Percentiles rank a stretch among this genome's conserved stretches.
phyloP scores from a whole-genome alignment of 441 rosid genomes.

The Arabidopsis hybrid region DNA sequence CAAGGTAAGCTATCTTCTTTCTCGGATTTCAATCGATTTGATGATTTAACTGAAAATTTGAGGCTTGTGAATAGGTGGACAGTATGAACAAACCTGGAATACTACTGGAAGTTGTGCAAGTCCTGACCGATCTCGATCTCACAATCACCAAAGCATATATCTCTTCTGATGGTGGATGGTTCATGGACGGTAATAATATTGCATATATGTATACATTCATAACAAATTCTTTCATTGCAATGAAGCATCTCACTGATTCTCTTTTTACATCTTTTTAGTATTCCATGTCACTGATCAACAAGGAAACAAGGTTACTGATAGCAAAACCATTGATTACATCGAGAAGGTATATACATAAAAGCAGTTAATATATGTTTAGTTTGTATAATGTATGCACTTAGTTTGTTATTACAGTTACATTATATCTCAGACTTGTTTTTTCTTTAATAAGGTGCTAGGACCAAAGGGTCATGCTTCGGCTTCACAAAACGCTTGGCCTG shows the following conservation, averaged over 20 bases:
- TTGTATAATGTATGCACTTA: slow-evolving; percentile 2
- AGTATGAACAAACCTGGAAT: slow-evolving; percentile 95
- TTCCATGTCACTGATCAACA: slow-evolving; percentile 90
- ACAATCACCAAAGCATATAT: slow-evolving; percentile 86
- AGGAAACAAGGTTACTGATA: slow-evolving; percentile 80
- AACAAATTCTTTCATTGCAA: not conserved
- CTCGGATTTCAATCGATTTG: not conserved
- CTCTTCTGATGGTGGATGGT: slow-evolving; percentile 99
- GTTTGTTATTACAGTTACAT: not conserved
- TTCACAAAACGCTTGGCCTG: slow-evolving; percentile 60
- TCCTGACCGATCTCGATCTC: slow-evolving; percentile 83
- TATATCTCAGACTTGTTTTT: slow-evolving; percentile 1
- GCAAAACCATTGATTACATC: slow-evolving; percentile 75
- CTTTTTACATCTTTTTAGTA: slow-evolving; percentile 49
- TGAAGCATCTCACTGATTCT: slow-evolving; percentile 7
- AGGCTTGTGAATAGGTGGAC: slow-evolving; percentile 64
- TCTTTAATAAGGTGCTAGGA: slow-evolving; percentile 66
- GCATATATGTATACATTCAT: not conserved
- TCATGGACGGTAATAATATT: slow-evolving; percentile 78
- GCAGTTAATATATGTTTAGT: not conserved
- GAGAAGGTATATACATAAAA: slow-evolving; percentile 60
- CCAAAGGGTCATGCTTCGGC: slow-evolving; percentile 69
- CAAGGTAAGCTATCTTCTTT: slow-evolving; percentile 56
- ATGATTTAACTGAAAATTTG: not conserved
- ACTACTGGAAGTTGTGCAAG: slow-evolving; percentile 91